Percentiles rank a stretch among this genome's conserved stretches.
These are phyloP conservation scores for Limonium bicolor DNA, from an alignment of 148 eudicot genomes.

Conservation along the genomic window DNA sequence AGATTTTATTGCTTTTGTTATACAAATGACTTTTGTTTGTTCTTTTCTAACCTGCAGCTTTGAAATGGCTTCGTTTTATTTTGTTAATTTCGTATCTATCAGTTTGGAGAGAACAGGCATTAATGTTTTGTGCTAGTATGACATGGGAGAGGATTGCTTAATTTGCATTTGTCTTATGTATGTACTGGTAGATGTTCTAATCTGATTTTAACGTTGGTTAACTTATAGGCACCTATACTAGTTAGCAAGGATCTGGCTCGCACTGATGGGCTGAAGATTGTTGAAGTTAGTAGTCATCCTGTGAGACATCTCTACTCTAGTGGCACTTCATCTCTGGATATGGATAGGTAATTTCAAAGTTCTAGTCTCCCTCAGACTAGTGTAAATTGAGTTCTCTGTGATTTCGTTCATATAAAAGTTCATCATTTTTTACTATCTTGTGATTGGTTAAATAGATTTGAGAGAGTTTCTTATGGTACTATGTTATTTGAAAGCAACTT, in stretches of 20 bases:
- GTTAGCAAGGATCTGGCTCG: conserved; percentile 66
- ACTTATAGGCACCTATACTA: conserved; percentile 57
- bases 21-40: not conserved
- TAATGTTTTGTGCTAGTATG: too few relatives aligned
- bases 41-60: not conserved
- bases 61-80: not conserved
- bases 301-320: conserved; percentile 22
- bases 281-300: conserved; percentile 33
- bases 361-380: not conserved
- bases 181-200: too few relatives aligned
- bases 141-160: too few relatives aligned
- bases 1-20: too few relatives aligned
- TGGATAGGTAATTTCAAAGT: conserved; percentile 45
- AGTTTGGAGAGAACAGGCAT: too few relatives aligned
- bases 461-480: too few relatives aligned
- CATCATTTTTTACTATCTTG: not conserved
- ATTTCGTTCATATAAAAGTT: not conserved
- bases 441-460: not conserved
- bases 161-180: too few relatives aligned
- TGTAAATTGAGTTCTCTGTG: not conserved
- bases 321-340: conserved; percentile 40
- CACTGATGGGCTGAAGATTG: conserved; percentile 60
- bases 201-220: too few relatives aligned
- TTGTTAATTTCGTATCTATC: not conserved
- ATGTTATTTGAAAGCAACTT: too few relatives aligned